A percentile compares a stretch with the other conserved stretches of the same genome.
phyloP scores from a whole-genome alignment of 768 basidiomycete species.

The Xerocomus brunneocitrinus region DNA sequence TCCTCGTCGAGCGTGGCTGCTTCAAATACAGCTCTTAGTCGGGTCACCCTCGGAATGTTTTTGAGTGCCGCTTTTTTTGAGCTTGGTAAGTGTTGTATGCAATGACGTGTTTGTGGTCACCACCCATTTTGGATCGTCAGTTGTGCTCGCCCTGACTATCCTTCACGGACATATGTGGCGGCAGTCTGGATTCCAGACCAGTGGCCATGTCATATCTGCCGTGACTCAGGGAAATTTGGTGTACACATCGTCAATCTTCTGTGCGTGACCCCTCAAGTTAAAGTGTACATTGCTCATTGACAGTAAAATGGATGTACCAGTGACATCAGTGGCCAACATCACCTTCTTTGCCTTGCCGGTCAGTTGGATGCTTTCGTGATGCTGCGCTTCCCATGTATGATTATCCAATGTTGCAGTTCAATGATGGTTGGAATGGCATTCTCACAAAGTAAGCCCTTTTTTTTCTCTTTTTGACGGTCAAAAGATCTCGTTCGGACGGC shows the following conservation, averaged over 20 bases:
- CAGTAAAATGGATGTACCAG: neutral
- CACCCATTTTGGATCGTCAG: neutral
- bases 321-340: neutral
- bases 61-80: conserved; percentile 9
- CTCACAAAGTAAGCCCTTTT: neutral
- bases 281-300: neutral
- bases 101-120: neutral
- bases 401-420: neutral
- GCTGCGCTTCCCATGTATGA: neutral
- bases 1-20: neutral
- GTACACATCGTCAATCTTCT: conserved; percentile 7
- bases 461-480: neutral
- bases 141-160: conserved; percentile 8
- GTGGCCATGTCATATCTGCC: neutral
- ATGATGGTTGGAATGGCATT: neutral
- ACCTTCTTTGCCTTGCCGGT: neutral
- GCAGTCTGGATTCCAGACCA: neutral
- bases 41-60: conserved; percentile 6
- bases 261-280: neutral
- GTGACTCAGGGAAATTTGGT: conserved; percentile 8
- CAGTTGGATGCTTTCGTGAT: neutral
- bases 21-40: conserved; percentile 1
- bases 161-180: neutral
- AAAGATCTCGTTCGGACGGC: neutral
- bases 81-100: conserved; percentile 1